Evolutionary conservation across 768 basidiomycete species (phyloP).

Genomic region (Tylopilus sp.): DNA sequence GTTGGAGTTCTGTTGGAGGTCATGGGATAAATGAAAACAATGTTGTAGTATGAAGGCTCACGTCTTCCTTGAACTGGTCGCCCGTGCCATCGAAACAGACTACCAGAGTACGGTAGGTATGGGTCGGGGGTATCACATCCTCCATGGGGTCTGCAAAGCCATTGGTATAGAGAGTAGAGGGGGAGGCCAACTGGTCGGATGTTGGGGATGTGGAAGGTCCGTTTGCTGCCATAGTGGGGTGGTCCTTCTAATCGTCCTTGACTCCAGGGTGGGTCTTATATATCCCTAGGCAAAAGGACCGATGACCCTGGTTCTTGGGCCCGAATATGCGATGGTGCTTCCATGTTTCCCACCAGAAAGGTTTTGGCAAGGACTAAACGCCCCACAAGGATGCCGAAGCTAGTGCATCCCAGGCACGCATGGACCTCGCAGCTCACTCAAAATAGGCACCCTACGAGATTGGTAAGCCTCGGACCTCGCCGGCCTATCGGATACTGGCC

Average conservation of each 20-base stretch:
- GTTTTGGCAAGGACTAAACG: too few relatives aligned
- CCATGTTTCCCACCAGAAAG: slow-evolving; percentile 8
- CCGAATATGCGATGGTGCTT: not conserved
- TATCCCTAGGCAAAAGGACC: not conserved
- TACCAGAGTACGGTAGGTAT: slow-evolving; percentile 51
- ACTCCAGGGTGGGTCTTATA: not conserved
- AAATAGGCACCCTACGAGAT: too few relatives aligned
- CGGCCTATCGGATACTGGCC: too few relatives aligned
- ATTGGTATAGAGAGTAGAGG: slow-evolving; percentile 5
- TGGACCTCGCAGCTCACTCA: too few relatives aligned
- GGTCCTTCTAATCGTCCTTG: not conserved
- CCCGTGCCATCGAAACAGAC: slow-evolving; percentile 66
- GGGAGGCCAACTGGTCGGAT: slow-evolving; percentile 5
- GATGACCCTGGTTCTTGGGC: not conserved
- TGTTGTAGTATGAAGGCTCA: slow-evolving; percentile 30
- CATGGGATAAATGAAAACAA: not conserved
- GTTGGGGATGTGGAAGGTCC: not conserved
- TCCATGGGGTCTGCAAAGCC: slow-evolving; percentile 16
- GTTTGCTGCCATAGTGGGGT: slow-evolving; percentile 13
- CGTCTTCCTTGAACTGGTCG: slow-evolving; percentile 66
- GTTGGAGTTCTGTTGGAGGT: slow-evolving; percentile 60
- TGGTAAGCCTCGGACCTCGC: too few relatives aligned
- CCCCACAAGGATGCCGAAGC: too few relatives aligned
- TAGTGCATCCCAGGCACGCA: too few relatives aligned
- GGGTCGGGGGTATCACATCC: slow-evolving; percentile 43